Evolutionary conservation across 2,329 filamentous ascomycete genomes (phyloP), one percentile per base, ranked within the genome.

Genomic region (Paraphaeosphaeria minitans): DNA sequence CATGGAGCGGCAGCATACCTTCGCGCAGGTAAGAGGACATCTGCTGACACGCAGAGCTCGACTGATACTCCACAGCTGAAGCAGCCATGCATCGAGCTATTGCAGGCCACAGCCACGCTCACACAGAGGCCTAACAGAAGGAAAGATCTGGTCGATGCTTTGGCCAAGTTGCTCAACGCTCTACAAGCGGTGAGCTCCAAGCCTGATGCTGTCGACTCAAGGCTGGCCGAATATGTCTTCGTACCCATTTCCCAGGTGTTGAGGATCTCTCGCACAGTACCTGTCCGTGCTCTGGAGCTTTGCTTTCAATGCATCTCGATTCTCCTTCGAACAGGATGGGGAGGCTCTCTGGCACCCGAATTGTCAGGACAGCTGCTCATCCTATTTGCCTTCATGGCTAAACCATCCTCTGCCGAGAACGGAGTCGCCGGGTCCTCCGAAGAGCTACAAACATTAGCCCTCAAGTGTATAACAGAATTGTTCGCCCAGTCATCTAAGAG

Each of bases 201-300:
- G 8, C 74, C 78, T 37, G 69, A 76, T 62, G 67, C 73, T 1
- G 73, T 98, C 19, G 92, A 97, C 74, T 84, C 88, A 53, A 94
- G 93, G 74, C 80, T 98, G 19, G 92, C 93, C 14, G 93, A 97
- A 79, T 99, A 98, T 81, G 85, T 91, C 70, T 98, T 98, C 81
- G 97, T 97, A 62, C 95, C 95, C 0, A 81, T 99, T 0, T 93
- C 92, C 0, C 90, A 95, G 66, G 87, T 98, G 41, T 89, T 99
- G 68, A 89, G 92, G 58, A 85, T 88, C 62, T 89, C 91, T 65
- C 86, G 90, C 62, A 82, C 84, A 49, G 86, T 93, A 55, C 88
- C 93, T 0, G 84, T 90, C 48, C 84, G 85, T 37, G 81, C 91
- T 42, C 79, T 95, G 8, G 95, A 99, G 74, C 78, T 90, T 45